Evolutionary conservation across 2,329 filamentous ascomycete genomes (phyloP), one percentile per base, ranked within the genome.

Genomic region (Parafenestella ontariensis): DNA sequence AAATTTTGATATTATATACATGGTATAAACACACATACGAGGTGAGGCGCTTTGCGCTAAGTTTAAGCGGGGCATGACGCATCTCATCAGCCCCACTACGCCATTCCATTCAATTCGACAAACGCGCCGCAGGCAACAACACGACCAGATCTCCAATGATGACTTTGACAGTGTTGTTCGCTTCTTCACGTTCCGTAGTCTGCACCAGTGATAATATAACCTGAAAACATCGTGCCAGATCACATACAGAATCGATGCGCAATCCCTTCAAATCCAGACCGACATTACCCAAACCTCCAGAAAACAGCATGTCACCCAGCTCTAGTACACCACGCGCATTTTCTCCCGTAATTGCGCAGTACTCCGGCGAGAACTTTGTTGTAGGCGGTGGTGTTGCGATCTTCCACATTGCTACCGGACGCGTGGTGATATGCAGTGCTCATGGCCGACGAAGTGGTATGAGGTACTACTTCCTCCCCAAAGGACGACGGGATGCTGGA

Each of bases 351-450:
- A 43, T 65, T 9, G 68, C 68, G 9, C 67, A 72, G n/a, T 73
- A 63, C 31, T 37, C 71, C 13, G 62, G 68, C 33, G 56, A 68
- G n/a, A 52, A 70, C 11, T 65, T 74, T 39, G 62, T 74, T 2
- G 57, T 69, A 2, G 70, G 70, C 15, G 70, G 64, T 3, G 81
- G 81, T 13, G 79, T 81, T 0, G 80, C 79, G 1, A 83, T 83
- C 36, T 83, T 83, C 67, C 81, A 83, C 57, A 60, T 83, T 21
- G 77, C 78, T 1, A 73, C 75, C 7, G 63, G 65, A 5, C 68
- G 80, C 34, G 79, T 82, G 1, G 80, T 83, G 1, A 64, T 83
- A 10, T 82, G 81, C 69, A 79, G 77, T 56, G 78, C 81, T 52
- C 65, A 64, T 13, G 70, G 79, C 48, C 51, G 62, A 7, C 53